Conservation (phyloP, 306 rosid species). For the Cucurbita pepo region DNA sequence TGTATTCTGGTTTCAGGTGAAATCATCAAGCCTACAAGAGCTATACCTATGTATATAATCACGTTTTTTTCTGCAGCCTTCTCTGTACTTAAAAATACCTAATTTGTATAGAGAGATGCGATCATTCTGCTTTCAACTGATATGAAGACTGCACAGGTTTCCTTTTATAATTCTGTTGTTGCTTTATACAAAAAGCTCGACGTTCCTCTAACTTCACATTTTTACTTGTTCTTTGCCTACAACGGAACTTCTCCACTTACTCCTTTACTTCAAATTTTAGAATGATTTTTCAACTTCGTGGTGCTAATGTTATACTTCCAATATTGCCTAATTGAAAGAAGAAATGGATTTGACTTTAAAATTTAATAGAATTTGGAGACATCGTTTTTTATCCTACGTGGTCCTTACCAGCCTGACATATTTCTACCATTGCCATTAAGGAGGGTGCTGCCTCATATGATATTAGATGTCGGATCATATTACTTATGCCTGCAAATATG, state of each 20-base stretch:
- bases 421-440: not conserved
- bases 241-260: not conserved
- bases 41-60: not conserved
- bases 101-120: slow-evolving; percentile 16
- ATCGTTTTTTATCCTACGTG: not conserved
- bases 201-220: not conserved
- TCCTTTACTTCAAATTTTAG: not conserved
- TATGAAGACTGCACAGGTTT: slow-evolving; percentile 37
- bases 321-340: not conserved
- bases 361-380: not conserved
- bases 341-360: not conserved
- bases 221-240: not conserved
- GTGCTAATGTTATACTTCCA: not conserved
- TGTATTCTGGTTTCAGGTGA: slow-evolving; percentile 11
- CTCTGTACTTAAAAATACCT: not conserved
- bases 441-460: not conserved
- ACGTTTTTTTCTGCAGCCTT: not conserved
- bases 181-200: not conserved
- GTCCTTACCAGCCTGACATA: not conserved
- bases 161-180: not conserved
- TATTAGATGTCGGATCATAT: not conserved
- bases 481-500: too few relatives aligned
- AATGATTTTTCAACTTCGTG: not conserved
- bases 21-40: not conserved
- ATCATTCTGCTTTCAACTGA: slow-evolving; percentile 29